Conservation (phyloP, 1,284 basidiomycete species). For the Vanrija pseudolonga region DNA sequence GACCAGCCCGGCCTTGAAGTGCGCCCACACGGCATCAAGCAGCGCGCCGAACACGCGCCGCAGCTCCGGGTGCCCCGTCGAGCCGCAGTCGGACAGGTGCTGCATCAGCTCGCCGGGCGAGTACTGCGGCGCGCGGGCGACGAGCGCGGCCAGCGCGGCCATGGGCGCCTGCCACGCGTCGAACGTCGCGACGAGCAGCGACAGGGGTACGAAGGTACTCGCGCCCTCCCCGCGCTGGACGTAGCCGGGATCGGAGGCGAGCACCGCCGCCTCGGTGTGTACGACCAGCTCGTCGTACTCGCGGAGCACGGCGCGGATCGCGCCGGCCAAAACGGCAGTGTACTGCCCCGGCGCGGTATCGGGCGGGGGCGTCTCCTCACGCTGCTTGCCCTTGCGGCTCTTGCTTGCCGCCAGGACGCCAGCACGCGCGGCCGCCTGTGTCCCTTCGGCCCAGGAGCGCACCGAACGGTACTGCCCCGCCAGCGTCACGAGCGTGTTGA, state of each 20-base stretch:
- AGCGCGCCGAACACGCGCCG: constrained; percentile 65
- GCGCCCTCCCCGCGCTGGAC: constrained; percentile 58
- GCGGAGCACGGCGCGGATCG: constrained; percentile 65
- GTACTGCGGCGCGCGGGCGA: constrained; percentile 60
- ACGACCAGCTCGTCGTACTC: constrained; percentile 78
- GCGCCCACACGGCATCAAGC: constrained; percentile 66
- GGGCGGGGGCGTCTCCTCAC: constrained; percentile 50
- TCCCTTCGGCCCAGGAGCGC: constrained; percentile 49
- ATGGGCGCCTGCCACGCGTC: constrained; percentile 79
- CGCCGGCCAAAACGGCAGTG: constrained; percentile 67
- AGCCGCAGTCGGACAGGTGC: constrained; percentile 62
- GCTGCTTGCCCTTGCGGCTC: neutral
- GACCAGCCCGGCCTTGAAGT: constrained; percentile 72
- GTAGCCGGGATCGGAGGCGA: constrained; percentile 64
- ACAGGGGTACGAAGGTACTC: constrained; percentile 66
- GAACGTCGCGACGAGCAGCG: constrained; percentile 72
- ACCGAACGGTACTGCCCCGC: constrained; percentile 69
- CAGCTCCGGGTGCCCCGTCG: constrained; percentile 70
- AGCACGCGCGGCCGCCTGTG: constrained; percentile 10
- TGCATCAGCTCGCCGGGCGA: constrained; percentile 72
- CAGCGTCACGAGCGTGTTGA: constrained; percentile 67
- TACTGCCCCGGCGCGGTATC: constrained; percentile 55
- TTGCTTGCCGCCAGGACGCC: constrained; percentile 17
- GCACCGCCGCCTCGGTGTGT: constrained; percentile 71
- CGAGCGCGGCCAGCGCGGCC: constrained; percentile 61